Base-by-base conservation (phyloP, 2,329 filamentous ascomycete genomes). In the Pseudogymnoascus sp. region DNA sequence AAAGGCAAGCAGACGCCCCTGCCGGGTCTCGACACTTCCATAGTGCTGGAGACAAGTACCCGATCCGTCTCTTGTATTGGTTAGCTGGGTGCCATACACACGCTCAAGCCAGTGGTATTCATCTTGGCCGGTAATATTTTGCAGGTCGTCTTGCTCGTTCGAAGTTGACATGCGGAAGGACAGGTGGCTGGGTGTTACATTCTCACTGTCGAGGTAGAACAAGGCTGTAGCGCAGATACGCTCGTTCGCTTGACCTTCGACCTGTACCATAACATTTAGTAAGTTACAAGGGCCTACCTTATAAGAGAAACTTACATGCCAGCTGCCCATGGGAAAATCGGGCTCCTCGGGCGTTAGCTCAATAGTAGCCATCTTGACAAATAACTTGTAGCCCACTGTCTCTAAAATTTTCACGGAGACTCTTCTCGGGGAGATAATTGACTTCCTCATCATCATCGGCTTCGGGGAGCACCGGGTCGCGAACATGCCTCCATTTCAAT, bases 301-400 rank as follows among this genome's bases (percentile, higher is more conserved):
- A 19, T 6, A 28, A 15, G 18, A 30, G 12, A 26, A 26, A 41
- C 59, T 56, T 62, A 63, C 71, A 62, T 81, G 79, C 78, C 78
- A 82, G 2, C 67, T 67, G 1, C 77, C 77, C 3, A 71, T 74
- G 0, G 71, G 65, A 63, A 79, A 84, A 0, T 67, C 67, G 0
- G 81, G 79, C 30, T 81, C 77, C 8, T 80, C 77, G 0, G 82
- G 82, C 0, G 77, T 82, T 1, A 86, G 73, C 39, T 84, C 75
- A 57, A 86, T 79, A 34, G 76, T 79, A 1, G 81, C 77, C 63
- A 88, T 73, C 66, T 86, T 86, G 30, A 86, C 77, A 57, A 57
- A 88, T 82, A 34, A 88, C 70, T 65, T 88, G 84, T 3, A 87
- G 66, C 2, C 79, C 77, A 1, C 8, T 58, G 6, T 59, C 45